phyloP scores from a whole-genome alignment of 208 protist genomes.

The Wallacemonas sp. region DNA sequence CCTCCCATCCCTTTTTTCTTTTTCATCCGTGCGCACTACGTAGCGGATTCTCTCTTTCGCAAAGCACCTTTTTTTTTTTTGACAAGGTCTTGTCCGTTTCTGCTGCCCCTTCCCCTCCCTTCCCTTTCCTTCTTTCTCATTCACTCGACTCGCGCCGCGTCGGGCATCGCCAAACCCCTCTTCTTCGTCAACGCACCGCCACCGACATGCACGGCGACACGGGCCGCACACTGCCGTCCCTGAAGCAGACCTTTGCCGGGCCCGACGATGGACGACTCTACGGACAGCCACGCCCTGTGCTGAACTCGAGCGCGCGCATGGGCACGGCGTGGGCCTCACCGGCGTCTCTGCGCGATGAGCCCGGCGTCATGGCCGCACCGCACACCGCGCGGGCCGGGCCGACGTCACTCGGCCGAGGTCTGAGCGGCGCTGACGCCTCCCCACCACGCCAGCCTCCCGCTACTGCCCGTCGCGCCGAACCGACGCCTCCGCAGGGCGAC shows the following conservation, averaged over 20 bases:
- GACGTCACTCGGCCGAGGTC: background rate
- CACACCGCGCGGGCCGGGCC: background rate
- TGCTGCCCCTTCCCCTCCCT: background rate
- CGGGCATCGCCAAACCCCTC: no score
- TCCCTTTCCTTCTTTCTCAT: background rate
- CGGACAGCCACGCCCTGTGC: background rate
- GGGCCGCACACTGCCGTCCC: background rate
- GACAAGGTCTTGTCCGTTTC: no score
- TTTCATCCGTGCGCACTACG: no score
- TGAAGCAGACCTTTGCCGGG: slow-evolving; percentile 4
- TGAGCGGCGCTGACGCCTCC: background rate
- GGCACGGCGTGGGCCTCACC: slow-evolving; percentile 18
- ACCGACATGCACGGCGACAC: slow-evolving; percentile 9
- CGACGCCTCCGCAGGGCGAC: no score
- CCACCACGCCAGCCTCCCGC: slow-evolving; percentile 4
- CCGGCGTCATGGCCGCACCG: background rate
- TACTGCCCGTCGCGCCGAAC: no score
- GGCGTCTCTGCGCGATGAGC: slow-evolving; percentile 5
- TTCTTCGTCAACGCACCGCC: background rate
- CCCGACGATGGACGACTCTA: background rate
- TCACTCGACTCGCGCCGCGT: no score
- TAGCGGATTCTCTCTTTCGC: no score
- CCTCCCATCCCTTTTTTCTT: no score
- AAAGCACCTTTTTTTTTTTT: no score
- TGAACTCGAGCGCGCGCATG: slow-evolving; percentile 3